phyloP scores from a whole-genome alignment of 2,329 filamentous ascomycete genomes.

The Xylaria sp. region DNA sequence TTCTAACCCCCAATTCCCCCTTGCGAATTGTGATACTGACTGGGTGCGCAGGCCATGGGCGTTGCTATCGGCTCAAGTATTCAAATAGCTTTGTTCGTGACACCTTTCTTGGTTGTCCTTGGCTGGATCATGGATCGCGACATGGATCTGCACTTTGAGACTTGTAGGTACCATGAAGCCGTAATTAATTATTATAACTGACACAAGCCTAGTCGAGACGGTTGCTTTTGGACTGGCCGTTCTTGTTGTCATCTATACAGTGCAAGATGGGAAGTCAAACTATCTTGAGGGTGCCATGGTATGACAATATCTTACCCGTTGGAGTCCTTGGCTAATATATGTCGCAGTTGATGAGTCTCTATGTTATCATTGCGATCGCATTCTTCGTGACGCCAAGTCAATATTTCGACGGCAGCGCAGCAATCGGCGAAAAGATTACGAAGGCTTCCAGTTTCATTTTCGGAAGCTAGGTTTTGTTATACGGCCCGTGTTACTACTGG shows the following conservation, averaged over 20 bases:
- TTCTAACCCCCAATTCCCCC: not conserved
- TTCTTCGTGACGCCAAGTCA: constrained; percentile 67
- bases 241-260: constrained; percentile 78
- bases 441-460: constrained; percentile 17
- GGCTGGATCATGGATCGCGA: constrained; percentile 78
- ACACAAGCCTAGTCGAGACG: constrained; percentile 68
- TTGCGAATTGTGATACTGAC: constrained; percentile 16
- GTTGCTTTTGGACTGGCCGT: constrained; percentile 81
- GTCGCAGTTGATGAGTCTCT: constrained; percentile 59
- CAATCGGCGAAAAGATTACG: constrained; percentile 17
- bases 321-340: constrained; percentile 35
- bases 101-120: constrained; percentile 81
- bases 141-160: constrained; percentile 85
- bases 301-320: constrained; percentile 35
- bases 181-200: constrained; percentile 19
- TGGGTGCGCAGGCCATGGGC: constrained; percentile 68
- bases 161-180: constrained; percentile 55
- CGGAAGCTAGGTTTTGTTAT: not conserved
- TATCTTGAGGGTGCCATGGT: constrained; percentile 85
- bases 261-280: constrained; percentile 85
- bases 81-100: constrained; percentile 85
- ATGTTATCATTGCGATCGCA: constrained; percentile 69
- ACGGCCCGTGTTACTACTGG: not conserved
- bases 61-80: constrained; percentile 85
- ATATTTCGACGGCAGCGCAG: constrained; percentile 56